Percentiles rank a stretch among this genome's conserved stretches.
Conservation (phyloP, 176 grass and related monocot species). For the Juncus effusus region DNA sequence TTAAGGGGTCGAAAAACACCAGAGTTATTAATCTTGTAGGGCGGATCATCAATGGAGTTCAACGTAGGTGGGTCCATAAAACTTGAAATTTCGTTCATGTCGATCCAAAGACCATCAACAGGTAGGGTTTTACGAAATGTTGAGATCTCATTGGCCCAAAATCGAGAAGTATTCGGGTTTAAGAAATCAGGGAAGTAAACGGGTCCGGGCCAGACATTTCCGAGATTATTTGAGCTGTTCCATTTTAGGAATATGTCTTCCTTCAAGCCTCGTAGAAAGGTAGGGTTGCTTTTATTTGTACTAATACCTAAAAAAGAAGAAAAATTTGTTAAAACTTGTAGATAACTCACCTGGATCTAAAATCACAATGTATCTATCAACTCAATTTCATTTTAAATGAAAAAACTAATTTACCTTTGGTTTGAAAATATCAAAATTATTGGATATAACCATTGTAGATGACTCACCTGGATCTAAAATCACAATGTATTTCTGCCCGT, state of each 20-base stretch:
- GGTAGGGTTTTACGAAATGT: constrained; percentile 47
- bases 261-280: constrained; percentile 36
- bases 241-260: constrained; percentile 55
- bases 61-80: constrained; percentile 34
- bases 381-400: not conserved
- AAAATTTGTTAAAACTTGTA: not conserved
- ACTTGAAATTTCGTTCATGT: constrained; percentile 86
- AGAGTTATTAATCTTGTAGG: constrained; percentile 68
- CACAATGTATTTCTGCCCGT: constrained; percentile 63
- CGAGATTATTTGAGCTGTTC: constrained; percentile 47
- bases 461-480: constrained; percentile 56
- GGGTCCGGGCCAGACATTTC: constrained; percentile 66
- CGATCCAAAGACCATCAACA: constrained; percentile 72
- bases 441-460: not conserved
- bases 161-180: constrained; percentile 42
- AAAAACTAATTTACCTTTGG: no score
- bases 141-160: constrained; percentile 54
- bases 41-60: constrained; percentile 48
- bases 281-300: constrained; percentile 40
- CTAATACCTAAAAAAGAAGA: constrained; percentile 41
- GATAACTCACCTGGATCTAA: constrained; percentile 46
- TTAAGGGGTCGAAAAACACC: constrained; percentile 43
- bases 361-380: constrained; percentile 52
- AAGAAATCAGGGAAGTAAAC: constrained; percentile 78
- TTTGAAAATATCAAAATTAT: not conserved